A percentile compares a stretch with the other conserved stretches of the same genome.
Conservation (phyloP, 2,329 filamentous ascomycete species). For the Paecilomyces niveus region DNA sequence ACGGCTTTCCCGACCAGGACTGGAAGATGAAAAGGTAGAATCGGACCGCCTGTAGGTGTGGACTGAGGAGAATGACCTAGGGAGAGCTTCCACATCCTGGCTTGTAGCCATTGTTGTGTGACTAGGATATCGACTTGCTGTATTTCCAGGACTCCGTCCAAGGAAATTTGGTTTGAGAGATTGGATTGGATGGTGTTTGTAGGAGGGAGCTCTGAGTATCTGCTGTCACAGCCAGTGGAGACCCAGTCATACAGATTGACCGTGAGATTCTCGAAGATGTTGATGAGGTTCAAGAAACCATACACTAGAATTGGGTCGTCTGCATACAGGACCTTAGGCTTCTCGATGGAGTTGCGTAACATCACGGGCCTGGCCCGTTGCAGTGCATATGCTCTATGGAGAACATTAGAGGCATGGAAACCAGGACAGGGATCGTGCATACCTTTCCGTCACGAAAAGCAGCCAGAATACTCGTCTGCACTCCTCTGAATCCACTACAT, state of each 20-base stretch:
- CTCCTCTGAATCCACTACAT: slow-evolving; percentile 52
- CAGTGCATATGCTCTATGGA: slow-evolving; percentile 59
- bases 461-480: slow-evolving; percentile 66
- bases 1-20: slow-evolving; percentile 58
- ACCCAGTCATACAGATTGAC: slow-evolving; percentile 33
- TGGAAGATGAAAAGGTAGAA: slow-evolving; percentile 58
- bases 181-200: slow-evolving; percentile 44
- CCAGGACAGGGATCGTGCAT: slow-evolving; percentile 12
- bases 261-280: slow-evolving; percentile 32
- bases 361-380: slow-evolving; percentile 64
- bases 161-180: slow-evolving; percentile 47
- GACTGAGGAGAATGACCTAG: slow-evolving; percentile 60
- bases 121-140: slow-evolving; percentile 63
- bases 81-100: slow-evolving; percentile 66
- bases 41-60: slow-evolving; percentile 46
- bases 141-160: slow-evolving; percentile 53
- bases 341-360: slow-evolving; percentile 59
- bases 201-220: slow-evolving; percentile 20
- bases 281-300: slow-evolving; percentile 34
- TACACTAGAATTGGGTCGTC: slow-evolving; percentile 42
- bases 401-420: slow-evolving; percentile 1
- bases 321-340: slow-evolving; percentile 55
- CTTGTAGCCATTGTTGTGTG: slow-evolving; percentile 64
- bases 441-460: slow-evolving; percentile 65
- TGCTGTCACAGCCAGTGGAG: slow-evolving; percentile 25